These are phyloP conservation scores for Colletotrichum magnum DNA, from an alignment of 2,329 filamentous ascomycete species.

Conservation along the genomic window DNA sequence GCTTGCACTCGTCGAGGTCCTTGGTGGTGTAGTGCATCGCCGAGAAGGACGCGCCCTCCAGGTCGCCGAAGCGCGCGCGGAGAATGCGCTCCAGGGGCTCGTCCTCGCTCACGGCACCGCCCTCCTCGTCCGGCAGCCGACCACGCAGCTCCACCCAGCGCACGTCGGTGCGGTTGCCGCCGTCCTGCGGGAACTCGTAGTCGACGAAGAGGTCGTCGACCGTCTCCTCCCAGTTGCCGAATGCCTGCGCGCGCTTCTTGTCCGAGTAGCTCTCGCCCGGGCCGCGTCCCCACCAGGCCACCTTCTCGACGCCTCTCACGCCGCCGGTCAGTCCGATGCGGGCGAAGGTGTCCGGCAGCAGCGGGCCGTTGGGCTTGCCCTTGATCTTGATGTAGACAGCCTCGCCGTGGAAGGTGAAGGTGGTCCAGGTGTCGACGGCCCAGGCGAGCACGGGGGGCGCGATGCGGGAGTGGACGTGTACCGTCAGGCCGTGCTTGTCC, in stretches of 20 bases:
- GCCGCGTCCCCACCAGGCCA: conserved; percentile 77
- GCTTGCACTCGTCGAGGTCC: conserved; percentile 67
- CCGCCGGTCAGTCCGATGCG: conserved; percentile 72
- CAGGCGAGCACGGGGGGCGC: conserved; percentile 76
- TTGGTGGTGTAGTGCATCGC: conserved; percentile 67
- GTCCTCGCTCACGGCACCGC: conserved; percentile 7
- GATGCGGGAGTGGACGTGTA: conserved; percentile 66
- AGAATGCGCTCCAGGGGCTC: conserved; percentile 49
- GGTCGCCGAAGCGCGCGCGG: conserved; percentile 60
- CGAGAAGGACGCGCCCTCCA: conserved; percentile 68
- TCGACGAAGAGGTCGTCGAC: conserved; percentile 69
- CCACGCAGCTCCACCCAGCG: conserved; percentile 68
- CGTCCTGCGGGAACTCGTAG: conserved; percentile 79
- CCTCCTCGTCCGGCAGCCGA: conserved; percentile 43
- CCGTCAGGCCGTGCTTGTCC: conserved; percentile 50
- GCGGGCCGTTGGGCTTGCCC: conserved; percentile 61
- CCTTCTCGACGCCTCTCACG: conserved; percentile 54
- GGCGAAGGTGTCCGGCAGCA: conserved; percentile 70
- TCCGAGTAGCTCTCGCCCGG: conserved; percentile 77
- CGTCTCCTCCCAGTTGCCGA: conserved; percentile 65
- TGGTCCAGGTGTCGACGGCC: conserved; percentile 64
- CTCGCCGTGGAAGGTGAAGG: conserved; percentile 68
- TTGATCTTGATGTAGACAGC: conserved; percentile 65
- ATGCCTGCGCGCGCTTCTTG: conserved; percentile 71
- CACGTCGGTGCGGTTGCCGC: conserved; percentile 74